These are phyloP conservation scores for Nigrospora sphaerica DNA, from an alignment of 2,329 filamentous ascomycete species.

Conservation along the genomic window DNA sequence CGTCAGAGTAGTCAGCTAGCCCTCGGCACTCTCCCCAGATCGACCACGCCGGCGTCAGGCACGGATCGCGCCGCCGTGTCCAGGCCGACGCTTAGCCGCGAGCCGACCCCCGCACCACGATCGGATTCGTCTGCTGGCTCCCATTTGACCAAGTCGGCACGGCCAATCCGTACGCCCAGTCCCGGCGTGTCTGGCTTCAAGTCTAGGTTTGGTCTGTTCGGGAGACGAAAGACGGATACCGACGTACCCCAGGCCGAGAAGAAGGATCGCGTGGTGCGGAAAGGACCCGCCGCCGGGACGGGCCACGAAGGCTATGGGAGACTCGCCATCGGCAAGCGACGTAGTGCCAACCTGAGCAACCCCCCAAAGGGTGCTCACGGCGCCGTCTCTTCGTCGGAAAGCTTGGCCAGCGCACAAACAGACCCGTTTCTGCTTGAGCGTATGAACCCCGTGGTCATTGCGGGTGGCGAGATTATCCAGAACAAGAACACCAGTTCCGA, in stretches of 20 bases:
- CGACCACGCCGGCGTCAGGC: conserved; percentile 24
- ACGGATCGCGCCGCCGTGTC: conserved; percentile 20
- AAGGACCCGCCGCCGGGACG: conserved; percentile 85
- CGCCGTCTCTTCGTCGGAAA: conserved; percentile 43
- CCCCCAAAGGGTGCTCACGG: conserved; percentile 35
- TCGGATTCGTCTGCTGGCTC: conserved; percentile 6
- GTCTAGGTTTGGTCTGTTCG: conserved; percentile 71
- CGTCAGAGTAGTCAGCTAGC: conserved; percentile 32
- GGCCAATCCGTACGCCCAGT: conserved; percentile 39
- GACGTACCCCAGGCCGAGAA: conserved; percentile 43
- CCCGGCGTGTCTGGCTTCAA: conserved; percentile 51
- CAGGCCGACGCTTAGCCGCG: conserved; percentile 23
- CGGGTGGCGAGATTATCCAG: conserved; percentile 54
- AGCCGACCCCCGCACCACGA: conserved; percentile 25
- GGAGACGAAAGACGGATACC: conserved; percentile 59
- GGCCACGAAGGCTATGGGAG: conserved; percentile 82
- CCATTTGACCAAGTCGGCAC: conserved; percentile 16
- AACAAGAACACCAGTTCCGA: conserved; percentile 50
- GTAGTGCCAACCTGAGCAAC: conserved; percentile 53
- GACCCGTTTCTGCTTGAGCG: conserved; percentile 55
- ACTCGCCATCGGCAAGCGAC: conserved; percentile 52
- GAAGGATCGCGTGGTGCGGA: conserved; percentile 52
- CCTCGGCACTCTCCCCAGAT: conserved; percentile 24
- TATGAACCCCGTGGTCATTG: conserved; percentile 60
- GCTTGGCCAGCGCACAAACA: conserved; percentile 32